These are phyloP conservation scores for Lactifluus echinatus DNA, from an alignment of 768 basidiomycete genomes.

Conservation along the genomic window DNA sequence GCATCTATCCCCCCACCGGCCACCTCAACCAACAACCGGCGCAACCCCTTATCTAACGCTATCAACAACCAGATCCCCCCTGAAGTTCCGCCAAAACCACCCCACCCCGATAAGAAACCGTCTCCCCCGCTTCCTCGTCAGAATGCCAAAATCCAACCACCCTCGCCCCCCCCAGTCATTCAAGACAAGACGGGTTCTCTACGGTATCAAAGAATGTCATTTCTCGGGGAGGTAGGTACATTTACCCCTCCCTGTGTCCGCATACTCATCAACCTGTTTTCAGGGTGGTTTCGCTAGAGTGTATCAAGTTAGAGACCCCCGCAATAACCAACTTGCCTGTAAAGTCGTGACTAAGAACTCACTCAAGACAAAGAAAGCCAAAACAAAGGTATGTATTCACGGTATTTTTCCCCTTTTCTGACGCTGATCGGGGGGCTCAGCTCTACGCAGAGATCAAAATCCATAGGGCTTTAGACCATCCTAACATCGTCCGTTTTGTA, in stretches of 20 bases:
- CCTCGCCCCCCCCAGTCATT: conserved; percentile 73
- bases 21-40: conserved; percentile 11
- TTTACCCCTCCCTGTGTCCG: background rate
- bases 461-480: conserved; percentile 81
- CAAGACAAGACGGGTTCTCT: conserved; percentile 48
- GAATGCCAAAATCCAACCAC: conserved; percentile 74
- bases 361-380: conserved; percentile 91
- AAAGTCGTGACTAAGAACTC: conserved; percentile 93
- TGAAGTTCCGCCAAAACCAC: conserved; percentile 8
- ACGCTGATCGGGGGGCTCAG: conserved; percentile 32
- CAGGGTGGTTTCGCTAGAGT: conserved; percentile 94
- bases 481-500: conserved; percentile 85
- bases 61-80: conserved; percentile 16
- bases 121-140: conserved; percentile 72
- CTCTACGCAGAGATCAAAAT: conserved; percentile 99
- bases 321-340: conserved; percentile 64
- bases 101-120: conserved; percentile 8
- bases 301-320: conserved; percentile 79
- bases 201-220: conserved; percentile 65
- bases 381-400: conserved; percentile 70
- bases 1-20: conserved; percentile 18
- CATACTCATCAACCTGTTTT: background rate
- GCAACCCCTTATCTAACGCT: conserved; percentile 19
- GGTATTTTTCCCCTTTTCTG: background rate
- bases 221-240: conserved; percentile 76